phyloP scores from a whole-genome alignment of 2,329 filamentous ascomycete genomes.

The Thelonectria olida region DNA sequence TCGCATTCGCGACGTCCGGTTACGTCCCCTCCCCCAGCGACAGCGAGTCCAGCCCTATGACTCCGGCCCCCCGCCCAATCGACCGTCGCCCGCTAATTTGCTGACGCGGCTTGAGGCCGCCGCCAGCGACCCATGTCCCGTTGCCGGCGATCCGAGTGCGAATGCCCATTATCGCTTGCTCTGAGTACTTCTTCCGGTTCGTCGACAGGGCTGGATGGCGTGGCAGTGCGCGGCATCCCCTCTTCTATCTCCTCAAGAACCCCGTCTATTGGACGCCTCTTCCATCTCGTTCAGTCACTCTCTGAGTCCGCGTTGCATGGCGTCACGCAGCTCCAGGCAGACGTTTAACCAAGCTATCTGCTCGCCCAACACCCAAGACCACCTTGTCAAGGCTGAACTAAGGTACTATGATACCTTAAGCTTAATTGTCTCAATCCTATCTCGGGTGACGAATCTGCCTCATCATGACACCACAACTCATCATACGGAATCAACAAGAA shows the following conservation, averaged over 20 bases:
- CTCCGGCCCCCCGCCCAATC: constrained; percentile 1
- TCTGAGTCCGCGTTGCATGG: constrained; percentile 11
- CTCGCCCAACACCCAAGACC: no score
- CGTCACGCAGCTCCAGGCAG: constrained; percentile 21
- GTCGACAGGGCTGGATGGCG: background rate
- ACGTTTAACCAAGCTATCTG: no score
- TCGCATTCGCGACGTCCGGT: constrained; percentile 20
- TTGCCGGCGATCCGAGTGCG: constrained; percentile 19
- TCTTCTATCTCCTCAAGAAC: background rate
- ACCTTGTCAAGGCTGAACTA: constrained; percentile 18
- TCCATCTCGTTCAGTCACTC: background rate
- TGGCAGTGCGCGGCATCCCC: constrained; percentile 5
- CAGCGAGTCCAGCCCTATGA: constrained; percentile 11
- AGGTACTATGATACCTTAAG: background rate
- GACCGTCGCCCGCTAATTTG: constrained; percentile 16
- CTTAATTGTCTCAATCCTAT: constrained; percentile 15
- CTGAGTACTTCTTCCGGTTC: no score
- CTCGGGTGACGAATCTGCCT: no score
- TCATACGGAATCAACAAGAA: no score
- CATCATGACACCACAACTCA: no score
- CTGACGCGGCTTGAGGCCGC: constrained; percentile 29
- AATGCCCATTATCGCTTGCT: background rate
- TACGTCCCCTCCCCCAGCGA: background rate
- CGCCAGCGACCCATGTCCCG: background rate
- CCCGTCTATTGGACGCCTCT: background rate